A percentile compares a stretch with the other conserved stretches of the same genome.
Evolutionary conservation across 306 rosid genomes (phyloP).

Genomic region (Cicer yamashitae): DNA sequence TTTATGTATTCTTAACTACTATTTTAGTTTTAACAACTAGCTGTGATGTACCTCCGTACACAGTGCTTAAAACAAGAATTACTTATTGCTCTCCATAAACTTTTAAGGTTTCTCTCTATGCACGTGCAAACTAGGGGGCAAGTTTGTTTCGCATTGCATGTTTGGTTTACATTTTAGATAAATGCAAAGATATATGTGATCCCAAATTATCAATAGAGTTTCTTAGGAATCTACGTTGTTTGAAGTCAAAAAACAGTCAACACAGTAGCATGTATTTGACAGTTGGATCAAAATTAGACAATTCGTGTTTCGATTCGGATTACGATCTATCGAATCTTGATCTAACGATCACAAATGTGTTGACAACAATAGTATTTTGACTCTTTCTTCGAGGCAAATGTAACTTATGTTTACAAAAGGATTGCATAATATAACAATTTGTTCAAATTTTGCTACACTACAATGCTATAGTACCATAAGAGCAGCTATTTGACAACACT

Average conservation of each 20-base stretch:
- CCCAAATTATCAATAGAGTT: not conserved
- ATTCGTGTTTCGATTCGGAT: not conserved
- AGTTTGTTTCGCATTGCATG: not conserved
- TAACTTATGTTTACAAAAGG: not conserved
- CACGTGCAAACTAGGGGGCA: not conserved
- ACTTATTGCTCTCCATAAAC: not conserved
- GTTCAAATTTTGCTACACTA: too few relatives aligned
- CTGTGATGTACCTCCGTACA: not conserved
- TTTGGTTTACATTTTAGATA: not conserved
- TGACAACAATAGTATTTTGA: too few relatives aligned
- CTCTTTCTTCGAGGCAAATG: too few relatives aligned
- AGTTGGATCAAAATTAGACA: not conserved
- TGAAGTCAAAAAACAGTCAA: not conserved
- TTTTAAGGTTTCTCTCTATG: constrained; percentile 15
- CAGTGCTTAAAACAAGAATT: not conserved
- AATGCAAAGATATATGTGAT: not conserved
- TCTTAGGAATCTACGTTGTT: not conserved
- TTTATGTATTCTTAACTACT: not conserved
- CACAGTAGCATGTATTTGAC: not conserved
- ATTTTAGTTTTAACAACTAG: not conserved
- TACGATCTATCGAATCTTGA: not conserved
- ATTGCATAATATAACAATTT: too few relatives aligned
- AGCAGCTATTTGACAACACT: too few relatives aligned
- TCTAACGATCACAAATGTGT: not conserved
- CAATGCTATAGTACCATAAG: too few relatives aligned